Evolutionary conservation across 2,329 filamentous ascomycete genomes (phyloP).

Genomic region (Calonectria henricotiae): DNA sequence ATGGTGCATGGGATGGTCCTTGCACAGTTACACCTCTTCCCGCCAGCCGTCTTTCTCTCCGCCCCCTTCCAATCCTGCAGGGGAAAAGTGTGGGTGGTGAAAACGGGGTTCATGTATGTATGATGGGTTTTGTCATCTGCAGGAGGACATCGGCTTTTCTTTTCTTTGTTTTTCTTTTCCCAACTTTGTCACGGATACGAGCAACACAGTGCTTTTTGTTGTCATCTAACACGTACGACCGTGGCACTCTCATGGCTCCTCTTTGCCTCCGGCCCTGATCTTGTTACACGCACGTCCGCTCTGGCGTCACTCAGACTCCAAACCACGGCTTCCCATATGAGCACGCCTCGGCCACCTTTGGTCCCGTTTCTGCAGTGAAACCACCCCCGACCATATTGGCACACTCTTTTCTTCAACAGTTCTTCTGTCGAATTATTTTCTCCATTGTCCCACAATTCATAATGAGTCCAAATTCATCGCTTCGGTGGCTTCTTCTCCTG

Average conservation of each 20-base stretch:
- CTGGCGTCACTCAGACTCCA: background rate
- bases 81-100: constrained; percentile 18
- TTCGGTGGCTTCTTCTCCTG: constrained; percentile 25
- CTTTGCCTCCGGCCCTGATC: constrained; percentile 15
- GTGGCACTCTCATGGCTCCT: constrained; percentile 10
- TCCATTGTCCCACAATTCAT: background rate
- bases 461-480: constrained; percentile 26
- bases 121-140: constrained; percentile 22
- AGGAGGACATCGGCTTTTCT: background rate
- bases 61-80: background rate
- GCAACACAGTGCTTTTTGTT: background rate
- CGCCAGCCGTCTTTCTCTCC: background rate
- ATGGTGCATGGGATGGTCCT: background rate
- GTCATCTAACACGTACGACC: constrained; percentile 1
- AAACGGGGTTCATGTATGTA: constrained; percentile 30
- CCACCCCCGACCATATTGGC: background rate
- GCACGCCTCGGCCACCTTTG: background rate
- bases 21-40: background rate
- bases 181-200: constrained; percentile 13
- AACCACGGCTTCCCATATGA: constrained; percentile 12
- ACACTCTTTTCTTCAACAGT: background rate
- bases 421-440: background rate
- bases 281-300: constrained; percentile 19
- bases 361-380: background rate
- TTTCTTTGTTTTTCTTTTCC: constrained; percentile 4